Conservation (phyloP, 768 basidiomycete species). For the Kwoniella shandongensis region DNA sequence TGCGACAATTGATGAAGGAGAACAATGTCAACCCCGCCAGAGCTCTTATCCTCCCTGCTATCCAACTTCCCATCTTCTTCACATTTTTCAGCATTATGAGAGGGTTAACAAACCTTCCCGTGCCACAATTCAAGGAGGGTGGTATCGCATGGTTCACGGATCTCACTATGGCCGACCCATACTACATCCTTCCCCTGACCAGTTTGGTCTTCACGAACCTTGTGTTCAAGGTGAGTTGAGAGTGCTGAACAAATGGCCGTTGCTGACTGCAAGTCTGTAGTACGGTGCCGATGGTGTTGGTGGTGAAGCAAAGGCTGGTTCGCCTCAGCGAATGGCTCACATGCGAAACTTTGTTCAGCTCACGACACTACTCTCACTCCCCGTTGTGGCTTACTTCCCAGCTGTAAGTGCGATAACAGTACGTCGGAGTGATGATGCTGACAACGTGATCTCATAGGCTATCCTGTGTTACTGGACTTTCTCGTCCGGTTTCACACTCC, state of each 20-base stretch:
- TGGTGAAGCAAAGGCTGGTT: slow-evolving; percentile 57
- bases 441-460: slow-evolving; percentile 55
- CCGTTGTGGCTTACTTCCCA: slow-evolving; percentile 64
- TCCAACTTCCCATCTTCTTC: slow-evolving; percentile 75
- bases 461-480: slow-evolving; percentile 63
- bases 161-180: slow-evolving; percentile 74
- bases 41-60: slow-evolving; percentile 61
- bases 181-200: slow-evolving; percentile 67
- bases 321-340: slow-evolving; percentile 61
- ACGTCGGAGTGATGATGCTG: neutral
- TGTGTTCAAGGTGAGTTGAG: slow-evolving; percentile 65
- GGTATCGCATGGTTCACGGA: slow-evolving; percentile 74
- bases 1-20: slow-evolving; percentile 62
- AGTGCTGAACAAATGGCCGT: neutral
- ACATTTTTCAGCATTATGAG: slow-evolving; percentile 80
- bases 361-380: slow-evolving; percentile 60
- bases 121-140: slow-evolving; percentile 73
- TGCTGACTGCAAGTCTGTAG: neutral
- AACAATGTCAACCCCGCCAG: slow-evolving; percentile 66
- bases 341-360: slow-evolving; percentile 67
- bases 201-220: slow-evolving; percentile 64
- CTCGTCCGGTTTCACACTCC: slow-evolving; percentile 59
- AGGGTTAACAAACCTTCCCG: slow-evolving; percentile 67
- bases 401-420: slow-evolving; percentile 59
- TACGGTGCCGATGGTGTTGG: slow-evolving; percentile 20